phyloP scores from a whole-genome alignment of 2,329 filamentous ascomycete species.

The Aspergillus sp. region DNA sequence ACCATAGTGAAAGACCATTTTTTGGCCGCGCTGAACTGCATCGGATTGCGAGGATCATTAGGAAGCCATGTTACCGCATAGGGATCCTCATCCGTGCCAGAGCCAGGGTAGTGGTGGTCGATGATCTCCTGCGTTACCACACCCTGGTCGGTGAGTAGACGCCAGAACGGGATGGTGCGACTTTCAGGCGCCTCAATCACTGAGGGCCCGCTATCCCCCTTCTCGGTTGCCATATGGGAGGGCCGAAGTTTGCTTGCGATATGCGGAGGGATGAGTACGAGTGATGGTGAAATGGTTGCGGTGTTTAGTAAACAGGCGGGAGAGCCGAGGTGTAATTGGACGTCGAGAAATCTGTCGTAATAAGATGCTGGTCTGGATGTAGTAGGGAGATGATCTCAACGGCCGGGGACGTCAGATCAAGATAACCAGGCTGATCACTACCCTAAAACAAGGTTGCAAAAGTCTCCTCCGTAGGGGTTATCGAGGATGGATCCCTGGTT shows the following conservation, averaged over 20 bases:
- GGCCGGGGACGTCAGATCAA: background rate
- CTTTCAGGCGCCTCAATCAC: conserved; percentile 30
- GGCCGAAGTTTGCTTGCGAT: background rate
- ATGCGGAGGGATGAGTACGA: background rate
- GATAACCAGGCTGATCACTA: background rate
- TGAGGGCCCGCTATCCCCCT: conserved; percentile 25
- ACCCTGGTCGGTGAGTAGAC: conserved; percentile 34
- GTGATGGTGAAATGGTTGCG: background rate
- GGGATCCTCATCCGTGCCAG: conserved; percentile 45
- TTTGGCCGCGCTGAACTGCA: conserved; percentile 33
- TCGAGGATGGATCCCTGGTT: background rate
- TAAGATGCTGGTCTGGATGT: background rate
- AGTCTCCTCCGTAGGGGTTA: background rate
- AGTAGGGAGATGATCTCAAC: background rate
- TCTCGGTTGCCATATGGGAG: conserved; percentile 30
- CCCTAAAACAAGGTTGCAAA: background rate
- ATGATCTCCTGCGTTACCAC: conserved; percentile 39
- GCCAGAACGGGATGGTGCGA: conserved; percentile 39
- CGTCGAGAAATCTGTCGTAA: background rate
- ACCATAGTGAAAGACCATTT: conserved; percentile 47
- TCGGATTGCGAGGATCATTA: conserved; percentile 46
- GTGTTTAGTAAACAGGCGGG: background rate
- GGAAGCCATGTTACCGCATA: conserved; percentile 48
- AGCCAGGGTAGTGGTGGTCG: conserved; percentile 37
- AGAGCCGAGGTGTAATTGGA: background rate